phyloP scores from a whole-genome alignment of 176 grass and related monocot genomes.

The Luzula sylvatica region DNA sequence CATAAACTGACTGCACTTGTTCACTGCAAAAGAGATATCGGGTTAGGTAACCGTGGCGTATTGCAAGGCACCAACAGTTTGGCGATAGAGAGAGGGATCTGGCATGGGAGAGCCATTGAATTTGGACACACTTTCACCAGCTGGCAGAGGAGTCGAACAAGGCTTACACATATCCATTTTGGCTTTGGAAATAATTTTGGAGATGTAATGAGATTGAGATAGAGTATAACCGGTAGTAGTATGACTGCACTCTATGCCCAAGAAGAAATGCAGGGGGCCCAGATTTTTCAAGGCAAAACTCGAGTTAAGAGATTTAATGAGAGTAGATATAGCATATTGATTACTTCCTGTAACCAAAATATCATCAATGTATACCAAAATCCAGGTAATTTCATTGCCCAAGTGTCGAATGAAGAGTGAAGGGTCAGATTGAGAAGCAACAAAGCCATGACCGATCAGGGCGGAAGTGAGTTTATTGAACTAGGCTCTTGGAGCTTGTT shows the following conservation, averaged over 20 bases:
- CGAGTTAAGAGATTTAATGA: not conserved
- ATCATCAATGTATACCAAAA: too few species aligned
- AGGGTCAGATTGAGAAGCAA: not conserved
- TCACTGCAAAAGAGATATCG: conserved; percentile 11
- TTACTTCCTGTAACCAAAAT: too few species aligned
- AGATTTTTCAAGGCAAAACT: not conserved
- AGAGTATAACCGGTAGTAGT: not conserved
- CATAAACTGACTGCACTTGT: conserved; percentile 10
- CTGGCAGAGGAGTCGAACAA: too few species aligned
- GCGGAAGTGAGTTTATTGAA: not conserved
- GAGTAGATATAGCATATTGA: not conserved
- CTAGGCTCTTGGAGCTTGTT: conserved; percentile 3
- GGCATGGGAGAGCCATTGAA: not conserved
- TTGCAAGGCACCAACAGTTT: not conserved
- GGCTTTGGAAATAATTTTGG: not conserved
- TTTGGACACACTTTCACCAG: too few species aligned
- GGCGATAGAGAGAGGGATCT: not conserved
- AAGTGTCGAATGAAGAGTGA: not conserved
- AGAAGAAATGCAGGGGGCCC: not conserved
- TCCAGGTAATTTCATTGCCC: not conserved
- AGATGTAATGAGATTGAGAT: not conserved
- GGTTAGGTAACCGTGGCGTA: conserved; percentile 1
- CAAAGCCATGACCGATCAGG: not conserved
- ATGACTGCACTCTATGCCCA: not conserved
- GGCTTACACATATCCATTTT: too few species aligned